Evolutionary conservation across 345 rosid species (phyloP), one percentile per base, ranked within the genome.

Genomic region (Fremontodendron californicum): DNA sequence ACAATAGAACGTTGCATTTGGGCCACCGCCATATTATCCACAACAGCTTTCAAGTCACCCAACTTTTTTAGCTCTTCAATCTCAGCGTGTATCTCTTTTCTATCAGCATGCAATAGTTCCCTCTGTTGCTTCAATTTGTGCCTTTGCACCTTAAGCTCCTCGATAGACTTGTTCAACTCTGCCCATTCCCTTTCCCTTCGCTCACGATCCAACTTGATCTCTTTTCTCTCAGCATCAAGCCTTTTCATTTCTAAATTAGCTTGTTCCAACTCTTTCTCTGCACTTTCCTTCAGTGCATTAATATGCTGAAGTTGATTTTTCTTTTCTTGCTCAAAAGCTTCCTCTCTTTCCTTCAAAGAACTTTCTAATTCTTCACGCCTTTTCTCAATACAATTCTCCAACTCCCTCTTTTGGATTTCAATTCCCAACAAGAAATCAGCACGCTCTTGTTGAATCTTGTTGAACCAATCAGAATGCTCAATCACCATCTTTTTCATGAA

Each of bases 391-490:
- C 91, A 89, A 76, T 87, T 85, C 81, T 93, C 97, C 79, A 96
- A 52, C 80, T 96, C 97, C 71, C 89, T 86, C 83, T 90, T 92
- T 78, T 87, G 97, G 87, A 87, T 83, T 87, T 92, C 99, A 81
- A 92, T 89, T 15, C 92, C 97, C 80, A 90, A 82, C 77, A 91
- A 78, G 79, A 93, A 90, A 71, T 92, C 92, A 29, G 90, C 88
- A 45, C 96, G 97, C 81, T 96, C 97, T n/a, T 88, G 86, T 54
- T 96, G 95, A 84, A 91, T 88, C 86, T 89, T 92, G 84, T 79
- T 89, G 86, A 91, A 90, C 95, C 91, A 93, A 78, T 93, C 95
- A 71, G 97, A 83, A 75, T 85, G 98, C 63, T 93, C 99, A 62
- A 80, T 87, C 45, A 76, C 87, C 92, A 91, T 91, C 80, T 88